Base-by-base conservation (phyloP, 2,329 filamentous ascomycete genomes). In the Phaeosphaeria sp. region DNA sequence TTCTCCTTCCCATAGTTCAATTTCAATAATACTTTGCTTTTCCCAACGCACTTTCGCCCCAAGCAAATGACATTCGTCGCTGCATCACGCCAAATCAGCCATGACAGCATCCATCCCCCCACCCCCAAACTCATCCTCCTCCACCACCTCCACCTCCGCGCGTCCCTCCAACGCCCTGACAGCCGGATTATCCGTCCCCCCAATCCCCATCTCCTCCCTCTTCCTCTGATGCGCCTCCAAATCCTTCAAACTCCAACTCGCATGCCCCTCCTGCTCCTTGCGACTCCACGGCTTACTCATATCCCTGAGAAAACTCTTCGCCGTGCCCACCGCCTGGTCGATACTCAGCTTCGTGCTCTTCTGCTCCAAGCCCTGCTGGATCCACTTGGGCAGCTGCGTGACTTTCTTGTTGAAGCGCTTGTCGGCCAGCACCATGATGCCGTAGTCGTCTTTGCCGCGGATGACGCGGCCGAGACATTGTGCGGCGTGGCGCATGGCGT, bases 341-440 rank as follows among this genome's bases (percentile, higher is more conserved):
- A 95, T 97, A 72, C 91, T 96, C 59, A 99, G 83, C 68, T 97
- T 97, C 11, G 90, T 89, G 66, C 97, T 93, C 21, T 89, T 89
- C 49, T 97, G 93, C 30, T 91, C 82, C 59, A 99, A 84, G 2
- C 91, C 93, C 73, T 96, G 91, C 62, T 89, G 91, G 72, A 99
- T 99, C 95, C 95, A 99, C 75, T 97, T 97, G 11, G 95, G 95
- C 25, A 99, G 83, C 78, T 99, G 96, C 2, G 79, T 84, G 39
- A 93, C 85, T 80, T 98, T 98, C 81, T 95, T 96, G 74, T 92
- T 89, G 77, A 97, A 99, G 18, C 95, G 88, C 43, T 92, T 89
- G 76, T 99, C 95, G 2, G 96, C 95, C 25, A 99, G 84, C 4
- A 99, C 94, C 95, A 99, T 99, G 82, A 99, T 92, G n/a, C 95